These are phyloP conservation scores for Erysimum pusillum DNA, from an alignment of 441 rosid species.

Conservation along the genomic window DNA sequence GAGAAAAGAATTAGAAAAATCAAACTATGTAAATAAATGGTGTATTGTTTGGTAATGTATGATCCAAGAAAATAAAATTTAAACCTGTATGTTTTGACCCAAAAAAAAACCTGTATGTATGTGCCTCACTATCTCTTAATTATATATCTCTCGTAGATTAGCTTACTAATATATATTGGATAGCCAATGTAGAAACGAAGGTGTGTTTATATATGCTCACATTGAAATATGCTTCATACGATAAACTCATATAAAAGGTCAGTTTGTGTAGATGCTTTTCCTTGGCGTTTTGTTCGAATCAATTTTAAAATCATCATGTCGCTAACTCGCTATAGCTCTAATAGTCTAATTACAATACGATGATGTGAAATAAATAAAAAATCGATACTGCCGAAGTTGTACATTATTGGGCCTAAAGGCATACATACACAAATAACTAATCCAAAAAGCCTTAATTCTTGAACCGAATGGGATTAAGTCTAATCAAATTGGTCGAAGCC, in stretches of 20 bases:
- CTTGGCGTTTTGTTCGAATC: conserved; percentile 21
- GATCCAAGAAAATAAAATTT: conserved; percentile 6
- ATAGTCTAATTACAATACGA: background rate
- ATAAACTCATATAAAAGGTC: background rate
- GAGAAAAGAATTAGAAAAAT: background rate
- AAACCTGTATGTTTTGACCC: background rate
- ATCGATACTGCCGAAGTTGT: background rate
- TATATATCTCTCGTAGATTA: too few relatives aligned
- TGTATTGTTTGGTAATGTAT: background rate
- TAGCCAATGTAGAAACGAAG: background rate
- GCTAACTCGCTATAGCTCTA: background rate
- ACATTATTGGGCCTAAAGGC: conserved; percentile 8
- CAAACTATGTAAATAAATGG: background rate
- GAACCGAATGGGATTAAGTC: background rate
- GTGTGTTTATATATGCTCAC: conserved; percentile 22
- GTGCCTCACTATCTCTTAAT: too few relatives aligned
- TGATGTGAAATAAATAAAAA: too few relatives aligned
- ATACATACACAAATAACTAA: background rate
- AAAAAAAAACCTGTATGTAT: too few relatives aligned
- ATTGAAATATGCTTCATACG: conserved; percentile 29
- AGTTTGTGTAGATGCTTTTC: conserved; percentile 36
- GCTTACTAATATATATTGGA: too few relatives aligned
- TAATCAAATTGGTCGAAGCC: background rate
- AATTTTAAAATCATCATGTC: background rate
- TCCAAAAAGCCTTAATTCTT: conserved; percentile 2